phyloP scores from a whole-genome alignment of 176 grass and related monocot genomes.

The sorghum (Sorghum bicolor) region Sorghum_bicolor_NCBIv3 NC_012879.2:14633501-14634000 shows the following conservation, averaged over 20 bases:
- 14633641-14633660: slow-evolving; percentile 70
- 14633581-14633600: slow-evolving; percentile 17
- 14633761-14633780: slow-evolving; percentile 57
- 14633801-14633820: slow-evolving; percentile 63
- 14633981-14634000: slow-evolving; percentile 17
- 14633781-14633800: slow-evolving; percentile 52
- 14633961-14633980: slow-evolving; percentile 58
- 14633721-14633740: slow-evolving; percentile 35
- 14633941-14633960: slow-evolving; percentile 41
- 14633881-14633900: slow-evolving; percentile 49
- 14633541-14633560: slow-evolving; percentile 25
- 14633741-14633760: slow-evolving; percentile 42
- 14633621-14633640: slow-evolving; percentile 51
- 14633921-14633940: slow-evolving; percentile 50
- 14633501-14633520: slow-evolving; percentile 85
- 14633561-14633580: slow-evolving; percentile 25
- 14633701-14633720: slow-evolving; percentile 66
- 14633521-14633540: slow-evolving; percentile 31
- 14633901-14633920: slow-evolving; percentile 50
- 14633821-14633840: slow-evolving; percentile 42
- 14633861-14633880: slow-evolving; percentile 44
- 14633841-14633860: slow-evolving; percentile 60
- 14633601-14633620: slow-evolving; percentile 27
- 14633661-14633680: slow-evolving; percentile 91
- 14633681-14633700: slow-evolving; percentile 67